These are phyloP conservation scores for Globisporangium yorkense DNA, from an alignment of 352 stramenopile species.

Conservation along the genomic window DNA sequence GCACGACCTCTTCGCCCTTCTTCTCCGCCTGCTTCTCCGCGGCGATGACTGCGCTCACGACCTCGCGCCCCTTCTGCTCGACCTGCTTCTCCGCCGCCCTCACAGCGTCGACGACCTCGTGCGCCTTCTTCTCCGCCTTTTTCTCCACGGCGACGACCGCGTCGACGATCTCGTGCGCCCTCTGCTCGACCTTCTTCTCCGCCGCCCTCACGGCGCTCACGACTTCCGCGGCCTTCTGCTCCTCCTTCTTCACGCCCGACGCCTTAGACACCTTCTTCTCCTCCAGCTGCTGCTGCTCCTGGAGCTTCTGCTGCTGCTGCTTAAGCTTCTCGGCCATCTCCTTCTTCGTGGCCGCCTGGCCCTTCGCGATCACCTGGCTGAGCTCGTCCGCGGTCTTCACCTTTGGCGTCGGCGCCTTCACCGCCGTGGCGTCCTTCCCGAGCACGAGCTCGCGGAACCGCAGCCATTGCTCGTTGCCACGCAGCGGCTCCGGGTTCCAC, in stretches of 20 bases:
- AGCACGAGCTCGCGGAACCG: conserved; percentile 75
- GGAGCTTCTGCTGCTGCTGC: conserved; percentile 1
- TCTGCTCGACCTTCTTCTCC: conserved; percentile 14
- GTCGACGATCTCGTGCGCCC: conserved; percentile 19
- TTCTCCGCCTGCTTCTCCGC: conserved; percentile 18
- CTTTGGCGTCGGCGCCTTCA: background rate
- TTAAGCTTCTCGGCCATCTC: conserved; percentile 16
- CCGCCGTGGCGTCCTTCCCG: conserved; percentile 16
- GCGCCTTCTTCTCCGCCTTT: conserved; percentile 15
- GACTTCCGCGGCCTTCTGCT: background rate
- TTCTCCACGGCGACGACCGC: conserved; percentile 16
- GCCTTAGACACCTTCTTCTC: background rate
- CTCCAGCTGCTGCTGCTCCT: background rate
- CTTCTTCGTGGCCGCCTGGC: conserved; percentile 10
- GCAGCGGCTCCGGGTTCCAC: conserved; percentile 64
- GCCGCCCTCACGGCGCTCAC: conserved; percentile 1
- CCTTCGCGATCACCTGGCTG: conserved; percentile 41
- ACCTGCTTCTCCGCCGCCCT: conserved; percentile 17
- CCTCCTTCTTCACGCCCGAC: background rate
- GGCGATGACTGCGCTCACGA: conserved; percentile 20
- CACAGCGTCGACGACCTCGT: conserved; percentile 16
- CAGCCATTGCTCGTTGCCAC: conserved; percentile 57
- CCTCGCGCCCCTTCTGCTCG: conserved; percentile 16
- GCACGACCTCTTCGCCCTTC: conserved; percentile 25
- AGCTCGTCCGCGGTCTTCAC: conserved; percentile 37